phyloP scores from a whole-genome alignment of 2,329 filamentous ascomycete genomes.

The Microcyclospora pomicola region DNA sequence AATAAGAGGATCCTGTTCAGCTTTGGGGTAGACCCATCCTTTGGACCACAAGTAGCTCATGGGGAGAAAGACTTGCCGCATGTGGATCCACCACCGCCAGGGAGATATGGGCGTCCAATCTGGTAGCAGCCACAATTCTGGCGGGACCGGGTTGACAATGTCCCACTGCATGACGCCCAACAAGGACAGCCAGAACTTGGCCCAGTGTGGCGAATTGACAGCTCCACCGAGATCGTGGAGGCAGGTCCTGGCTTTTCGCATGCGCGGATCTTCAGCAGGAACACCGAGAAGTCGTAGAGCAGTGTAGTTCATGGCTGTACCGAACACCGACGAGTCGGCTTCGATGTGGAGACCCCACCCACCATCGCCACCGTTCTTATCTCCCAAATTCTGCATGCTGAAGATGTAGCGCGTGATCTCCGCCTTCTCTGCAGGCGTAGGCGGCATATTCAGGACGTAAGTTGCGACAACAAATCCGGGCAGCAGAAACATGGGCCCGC shows the following conservation, averaged over 20 bases:
- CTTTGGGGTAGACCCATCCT: conserved; percentile 59
- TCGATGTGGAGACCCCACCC: conserved; percentile 97
- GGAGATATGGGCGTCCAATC: conserved; percentile 24
- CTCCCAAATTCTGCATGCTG: conserved; percentile 52
- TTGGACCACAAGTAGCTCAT: conserved; percentile 87
- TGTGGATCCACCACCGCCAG: conserved; percentile 57
- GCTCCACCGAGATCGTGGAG: conserved; percentile 80
- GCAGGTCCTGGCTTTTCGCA: conserved; percentile 71
- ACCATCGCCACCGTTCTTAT: conserved; percentile 56
- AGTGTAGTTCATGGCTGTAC: conserved; percentile 79
- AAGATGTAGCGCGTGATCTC: conserved; percentile 91
- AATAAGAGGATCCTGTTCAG: conserved; percentile 49
- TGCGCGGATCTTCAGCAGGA: conserved; percentile 65
- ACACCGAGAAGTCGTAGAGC: conserved; percentile 69
- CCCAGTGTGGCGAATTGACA: conserved; percentile 77
- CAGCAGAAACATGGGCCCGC: conserved; percentile 89
- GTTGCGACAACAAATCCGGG: conserved; percentile 74
- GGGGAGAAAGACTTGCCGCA: conserved; percentile 86
- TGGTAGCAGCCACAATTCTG: conserved; percentile 62
- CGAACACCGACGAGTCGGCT: conserved; percentile 81
- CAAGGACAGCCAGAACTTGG: conserved; percentile 87
- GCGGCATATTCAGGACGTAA: conserved; percentile 79
- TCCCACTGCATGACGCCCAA: conserved; percentile 79
- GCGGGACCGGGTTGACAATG: conserved; percentile 83
- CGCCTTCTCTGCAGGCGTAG: conserved; percentile 63